A percentile compares a stretch with the other conserved stretches of the same genome.
phyloP scores from a whole-genome alignment of 2,329 filamentous ascomycete species.

The Metarhizium robertsii region DNA sequence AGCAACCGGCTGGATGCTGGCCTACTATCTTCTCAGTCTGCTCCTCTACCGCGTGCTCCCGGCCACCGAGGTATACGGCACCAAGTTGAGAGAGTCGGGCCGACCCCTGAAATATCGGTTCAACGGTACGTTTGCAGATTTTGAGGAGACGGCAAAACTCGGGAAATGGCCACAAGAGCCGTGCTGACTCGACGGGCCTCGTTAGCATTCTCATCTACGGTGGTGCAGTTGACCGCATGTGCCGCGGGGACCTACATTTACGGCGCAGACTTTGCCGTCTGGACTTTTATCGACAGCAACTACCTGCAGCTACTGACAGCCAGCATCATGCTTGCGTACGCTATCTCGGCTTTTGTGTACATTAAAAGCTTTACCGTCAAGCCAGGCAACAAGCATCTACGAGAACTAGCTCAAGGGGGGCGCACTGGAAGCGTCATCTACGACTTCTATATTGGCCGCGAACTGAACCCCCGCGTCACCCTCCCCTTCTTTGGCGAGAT shows the following conservation, averaged over 20 bases:
- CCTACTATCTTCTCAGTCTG: conserved; percentile 67
- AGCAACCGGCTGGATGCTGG: conserved; percentile 56
- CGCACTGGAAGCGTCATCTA: conserved; percentile 75
- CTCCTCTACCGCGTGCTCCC: conserved; percentile 66
- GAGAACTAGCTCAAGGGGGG: conserved; percentile 71
- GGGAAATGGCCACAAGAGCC: no score
- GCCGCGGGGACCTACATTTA: conserved; percentile 63
- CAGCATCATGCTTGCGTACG: conserved; percentile 66
- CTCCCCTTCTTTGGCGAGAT: conserved; percentile 72
- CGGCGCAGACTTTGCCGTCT: conserved; percentile 71
- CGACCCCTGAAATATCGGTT: conserved; percentile 71
- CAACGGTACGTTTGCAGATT: conserved; percentile 41
- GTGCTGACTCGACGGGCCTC: not conserved
- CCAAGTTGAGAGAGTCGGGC: conserved; percentile 52
- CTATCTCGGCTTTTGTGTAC: conserved; percentile 68
- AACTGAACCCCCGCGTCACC: conserved; percentile 76
- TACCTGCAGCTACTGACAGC: conserved; percentile 74
- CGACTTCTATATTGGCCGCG: conserved; percentile 93
- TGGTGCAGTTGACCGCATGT: conserved; percentile 58
- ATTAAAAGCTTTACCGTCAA: conserved; percentile 68
- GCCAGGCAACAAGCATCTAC: conserved; percentile 55
- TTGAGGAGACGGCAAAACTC: not conserved
- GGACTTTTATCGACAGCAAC: conserved; percentile 85
- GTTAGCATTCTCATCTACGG: conserved; percentile 61
- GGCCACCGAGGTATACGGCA: conserved; percentile 58